Conservation (phyloP, 805 yeast genomes). For the Maudiozyma saulgeensis region DNA sequence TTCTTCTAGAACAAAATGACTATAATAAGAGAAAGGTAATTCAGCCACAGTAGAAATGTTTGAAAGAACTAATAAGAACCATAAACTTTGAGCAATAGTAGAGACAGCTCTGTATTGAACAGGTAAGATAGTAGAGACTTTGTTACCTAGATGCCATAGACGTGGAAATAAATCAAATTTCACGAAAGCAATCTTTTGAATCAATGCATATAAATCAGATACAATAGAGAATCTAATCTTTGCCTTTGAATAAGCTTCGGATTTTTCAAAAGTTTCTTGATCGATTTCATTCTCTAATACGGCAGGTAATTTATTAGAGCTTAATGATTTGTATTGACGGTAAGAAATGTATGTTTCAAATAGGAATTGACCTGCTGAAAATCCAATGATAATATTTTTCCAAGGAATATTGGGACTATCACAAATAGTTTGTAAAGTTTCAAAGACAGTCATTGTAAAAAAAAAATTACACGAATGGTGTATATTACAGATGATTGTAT, state of each 20-base stretch:
- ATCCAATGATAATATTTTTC: conserved; percentile 66
- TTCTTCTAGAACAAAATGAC: conserved; percentile 83
- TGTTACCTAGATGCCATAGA: conserved; percentile 46
- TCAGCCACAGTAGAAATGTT: conserved; percentile 42
- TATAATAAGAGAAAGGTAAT: conserved; percentile 65
- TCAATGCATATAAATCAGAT: conserved; percentile 39
- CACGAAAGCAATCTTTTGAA: conserved; percentile 49
- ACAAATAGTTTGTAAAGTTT: conserved; percentile 34
- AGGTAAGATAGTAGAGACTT: conserved; percentile 26
- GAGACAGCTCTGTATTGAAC: conserved; percentile 35
- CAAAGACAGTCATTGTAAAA: conserved; percentile 7
- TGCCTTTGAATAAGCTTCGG: conserved; percentile 71
- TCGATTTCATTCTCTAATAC: conserved; percentile 61
- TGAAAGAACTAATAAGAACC: conserved; percentile 47
- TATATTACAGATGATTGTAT: neutral
- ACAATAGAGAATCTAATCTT: conserved; percentile 63
- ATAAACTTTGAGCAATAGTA: conserved; percentile 60
- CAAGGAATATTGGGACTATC: conserved; percentile 70
- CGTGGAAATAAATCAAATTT: conserved; percentile 55
- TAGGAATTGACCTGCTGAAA: conserved; percentile 62
- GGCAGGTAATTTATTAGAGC: conserved; percentile 49
- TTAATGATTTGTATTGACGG: conserved; percentile 66
- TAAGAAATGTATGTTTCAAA: conserved; percentile 66
- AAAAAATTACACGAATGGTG: too few species aligned
- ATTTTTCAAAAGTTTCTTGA: conserved; percentile 61